Evolutionary conservation across 2,329 filamentous ascomycete genomes (phyloP), one percentile per base, ranked within the genome.

Genomic region (Colletotrichum cuscutae): DNA sequence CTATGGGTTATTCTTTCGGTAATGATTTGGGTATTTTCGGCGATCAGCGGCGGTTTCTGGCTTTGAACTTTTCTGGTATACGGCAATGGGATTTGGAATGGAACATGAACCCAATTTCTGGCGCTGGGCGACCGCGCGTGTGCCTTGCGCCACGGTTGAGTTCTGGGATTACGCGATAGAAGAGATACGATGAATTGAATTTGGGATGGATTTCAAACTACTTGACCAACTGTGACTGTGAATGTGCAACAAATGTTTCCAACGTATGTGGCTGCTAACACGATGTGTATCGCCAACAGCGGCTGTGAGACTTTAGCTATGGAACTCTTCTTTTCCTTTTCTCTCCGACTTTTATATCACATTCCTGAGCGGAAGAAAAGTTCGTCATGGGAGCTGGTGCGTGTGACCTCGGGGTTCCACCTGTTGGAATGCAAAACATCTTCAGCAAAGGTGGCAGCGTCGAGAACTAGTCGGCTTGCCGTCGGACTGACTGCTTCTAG

Each of bases 181-280:
- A 58, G 59, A 56, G 53, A 72, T 69, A 69, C 61, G 70, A 72
- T 22, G 65, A 72, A 69, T 72, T 49, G 46, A 69, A 68, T 53
- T 61, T 65, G 59, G 42, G 9, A 68, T 72, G 69, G 37, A 68
- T 56, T 71, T 64, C 9, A 68, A 37, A 11, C 19, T 42, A 19
- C 22, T 32, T 22, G 7, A 26, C 12, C 8, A 1, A 30, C 13
- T 12, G 28, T 32, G 46, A 13, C n/a, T 35, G 32, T 35, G 32
- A 1, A 35, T 35, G 11, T 35, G 32, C 9, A 35, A 12, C 11
- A 35, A 12, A 35, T 35, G 32, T 35, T 4, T 12, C 5, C 30
- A 22, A 65, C 35, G 19, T 65, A 15, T 19, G 49, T 53, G 9
- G 53, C 26, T 8, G 2, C 37, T 15, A 0, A 37, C 3, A 37